Evolutionary conservation across 176 grass and related monocot genomes (phyloP).

Genomic region (Bromus sterilis): DNA sequence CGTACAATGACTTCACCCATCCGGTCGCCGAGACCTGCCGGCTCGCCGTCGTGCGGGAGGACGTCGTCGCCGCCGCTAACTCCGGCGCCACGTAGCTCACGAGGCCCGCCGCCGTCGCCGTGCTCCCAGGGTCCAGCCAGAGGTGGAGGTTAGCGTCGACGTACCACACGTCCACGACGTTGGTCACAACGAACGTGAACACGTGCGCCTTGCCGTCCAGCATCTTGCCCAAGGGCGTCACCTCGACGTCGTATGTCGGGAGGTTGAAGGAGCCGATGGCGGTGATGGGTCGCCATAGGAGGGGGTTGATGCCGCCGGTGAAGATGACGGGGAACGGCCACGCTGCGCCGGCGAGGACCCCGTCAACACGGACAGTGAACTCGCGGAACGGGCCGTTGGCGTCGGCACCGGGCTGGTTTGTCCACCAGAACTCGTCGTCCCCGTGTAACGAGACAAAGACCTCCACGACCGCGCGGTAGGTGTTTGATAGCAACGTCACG

Average conservation of each 20-base stretch:
- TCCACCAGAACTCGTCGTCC: background rate
- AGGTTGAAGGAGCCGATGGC: background rate
- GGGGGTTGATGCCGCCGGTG: background rate
- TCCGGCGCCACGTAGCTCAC: background rate
- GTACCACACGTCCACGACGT: background rate
- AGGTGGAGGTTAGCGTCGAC: background rate
- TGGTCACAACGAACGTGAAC: background rate
- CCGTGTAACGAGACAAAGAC: background rate
- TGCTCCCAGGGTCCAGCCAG: background rate
- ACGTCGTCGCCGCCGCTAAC: background rate
- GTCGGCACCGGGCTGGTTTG: background rate
- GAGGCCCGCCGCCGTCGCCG: background rate
- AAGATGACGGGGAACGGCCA: background rate
- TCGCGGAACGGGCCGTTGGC: slow-evolving; percentile 58
- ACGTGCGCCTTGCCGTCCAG: background rate
- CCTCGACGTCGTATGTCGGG: background rate
- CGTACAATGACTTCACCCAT: background rate
- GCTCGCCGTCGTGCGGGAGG: background rate
- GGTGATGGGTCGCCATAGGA: background rate
- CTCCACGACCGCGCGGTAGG: background rate
- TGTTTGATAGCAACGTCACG: background rate
- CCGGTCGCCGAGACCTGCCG: background rate
- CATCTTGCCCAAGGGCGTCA: background rate
- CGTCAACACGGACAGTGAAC: slow-evolving; percentile 40
- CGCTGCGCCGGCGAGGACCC: slow-evolving; percentile 34